These are phyloP conservation scores for Carpinus viminea DNA, from an alignment of 306 rosid genomes.

Conservation along the genomic window DNA sequence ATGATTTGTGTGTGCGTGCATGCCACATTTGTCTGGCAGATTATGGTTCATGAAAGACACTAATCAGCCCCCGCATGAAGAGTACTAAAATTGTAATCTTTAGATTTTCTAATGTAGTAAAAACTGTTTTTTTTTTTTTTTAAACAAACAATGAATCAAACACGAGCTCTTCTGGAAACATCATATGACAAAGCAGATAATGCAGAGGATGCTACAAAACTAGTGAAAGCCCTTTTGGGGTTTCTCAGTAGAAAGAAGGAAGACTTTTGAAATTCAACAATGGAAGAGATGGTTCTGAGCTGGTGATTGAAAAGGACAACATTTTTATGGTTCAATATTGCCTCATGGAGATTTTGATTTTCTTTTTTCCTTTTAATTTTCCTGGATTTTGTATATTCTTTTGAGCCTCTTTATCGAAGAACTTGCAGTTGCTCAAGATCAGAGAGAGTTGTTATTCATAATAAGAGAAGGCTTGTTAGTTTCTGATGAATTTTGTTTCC, in stretches of 20 bases:
- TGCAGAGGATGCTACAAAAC: constrained; percentile 71
- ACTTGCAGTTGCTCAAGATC: constrained; percentile 6
- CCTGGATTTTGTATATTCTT: constrained; percentile 20
- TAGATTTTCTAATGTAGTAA: too few species aligned
- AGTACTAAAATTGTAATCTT: too few species aligned
- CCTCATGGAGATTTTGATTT: not conserved
- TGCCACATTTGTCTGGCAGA: too few species aligned
- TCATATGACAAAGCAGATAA: constrained; percentile 41
- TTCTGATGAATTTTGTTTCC: not conserved
- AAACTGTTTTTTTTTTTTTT: too few species aligned
- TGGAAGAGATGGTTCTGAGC: too few species aligned
- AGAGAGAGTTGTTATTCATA: constrained; percentile 6
- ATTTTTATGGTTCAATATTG: not conserved
- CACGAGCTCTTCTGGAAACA: too few species aligned
- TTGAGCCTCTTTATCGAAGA: constrained; percentile 15
- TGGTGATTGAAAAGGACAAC: too few species aligned
- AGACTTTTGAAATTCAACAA: too few species aligned
- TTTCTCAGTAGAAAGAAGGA: too few species aligned
- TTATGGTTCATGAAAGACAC: too few species aligned
- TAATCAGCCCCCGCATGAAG: too few species aligned
- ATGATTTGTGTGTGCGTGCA: not conserved
- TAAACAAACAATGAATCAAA: too few species aligned
- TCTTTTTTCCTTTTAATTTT: not conserved
- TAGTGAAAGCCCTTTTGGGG: not conserved
- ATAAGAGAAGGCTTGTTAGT: constrained; percentile 2